These are phyloP conservation scores for Rhodotorula diobovata DNA, from an alignment of 768 basidiomycete species.

Conservation along the genomic window DNA sequence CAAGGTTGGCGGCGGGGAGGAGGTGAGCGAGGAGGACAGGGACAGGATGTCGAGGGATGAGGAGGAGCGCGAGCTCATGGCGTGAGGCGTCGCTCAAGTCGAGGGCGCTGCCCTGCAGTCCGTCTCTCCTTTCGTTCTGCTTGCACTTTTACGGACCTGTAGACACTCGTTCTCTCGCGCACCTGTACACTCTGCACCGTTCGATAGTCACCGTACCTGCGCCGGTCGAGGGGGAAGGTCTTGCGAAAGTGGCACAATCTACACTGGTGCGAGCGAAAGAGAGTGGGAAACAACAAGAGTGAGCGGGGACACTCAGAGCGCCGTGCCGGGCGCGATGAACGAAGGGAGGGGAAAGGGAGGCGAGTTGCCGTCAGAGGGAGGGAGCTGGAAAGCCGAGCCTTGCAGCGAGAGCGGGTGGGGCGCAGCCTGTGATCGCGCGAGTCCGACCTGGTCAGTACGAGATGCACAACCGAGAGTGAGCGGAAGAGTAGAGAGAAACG, in stretches of 20 bases:
- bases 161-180: too few relatives aligned
- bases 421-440: conserved; percentile 30
- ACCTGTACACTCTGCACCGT: too few relatives aligned
- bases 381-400: conserved; percentile 36
- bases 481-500: too few relatives aligned
- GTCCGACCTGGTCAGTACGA: too few relatives aligned
- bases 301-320: not conserved
- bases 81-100: not conserved
- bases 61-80: conserved; percentile 36
- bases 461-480: too few relatives aligned
- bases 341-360: not conserved
- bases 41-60: conserved; percentile 7
- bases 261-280: too few relatives aligned
- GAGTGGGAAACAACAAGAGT: not conserved
- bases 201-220: too few relatives aligned
- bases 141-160: not conserved
- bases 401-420: conserved; percentile 28
- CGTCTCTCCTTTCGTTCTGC: not conserved
- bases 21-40: conserved; percentile 5
- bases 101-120: not conserved
- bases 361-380: conserved; percentile 1
- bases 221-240: too few relatives aligned
- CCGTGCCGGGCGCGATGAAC: not conserved
- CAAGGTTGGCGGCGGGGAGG: conserved; percentile 26
- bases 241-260: too few relatives aligned